phyloP scores from a whole-genome alignment of 805 yeast genomes.

The Wickerhamiella sergipiensis region DNA sequence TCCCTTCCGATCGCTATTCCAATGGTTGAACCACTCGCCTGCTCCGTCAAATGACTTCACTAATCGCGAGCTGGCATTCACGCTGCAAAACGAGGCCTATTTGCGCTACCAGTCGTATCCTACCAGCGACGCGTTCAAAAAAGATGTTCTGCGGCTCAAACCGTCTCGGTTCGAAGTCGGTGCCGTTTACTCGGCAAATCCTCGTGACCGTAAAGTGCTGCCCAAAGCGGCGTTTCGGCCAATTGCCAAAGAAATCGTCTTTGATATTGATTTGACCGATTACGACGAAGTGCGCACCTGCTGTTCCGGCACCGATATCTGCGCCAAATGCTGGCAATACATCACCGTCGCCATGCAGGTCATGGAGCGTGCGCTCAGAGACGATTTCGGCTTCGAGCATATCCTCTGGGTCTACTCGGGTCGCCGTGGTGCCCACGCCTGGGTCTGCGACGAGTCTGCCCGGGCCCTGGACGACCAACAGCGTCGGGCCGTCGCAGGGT shows the following conservation, averaged over 20 bases:
- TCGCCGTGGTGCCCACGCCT: constrained; percentile 97
- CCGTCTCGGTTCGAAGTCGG: constrained; percentile 95
- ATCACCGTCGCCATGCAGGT: constrained; percentile 72
- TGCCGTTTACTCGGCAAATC: constrained; percentile 77
- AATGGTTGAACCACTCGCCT: constrained; percentile 82
- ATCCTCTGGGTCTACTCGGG: constrained; percentile 95
- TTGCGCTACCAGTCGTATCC: constrained; percentile 74
- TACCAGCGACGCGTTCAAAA: constrained; percentile 56
- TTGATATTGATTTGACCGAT: constrained; percentile 96
- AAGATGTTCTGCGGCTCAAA: constrained; percentile 54
- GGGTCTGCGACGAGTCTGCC: constrained; percentile 86
- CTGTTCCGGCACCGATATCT: constrained; percentile 73
- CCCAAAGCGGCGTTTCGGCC: constrained; percentile 73
- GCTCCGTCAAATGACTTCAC: constrained; percentile 63
- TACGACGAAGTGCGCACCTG: constrained; percentile 91
- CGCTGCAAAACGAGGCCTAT: constrained; percentile 74
- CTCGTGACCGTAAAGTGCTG: constrained; percentile 67
- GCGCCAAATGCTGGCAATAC: constrained; percentile 86
- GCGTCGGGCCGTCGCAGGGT: constrained; percentile 70
- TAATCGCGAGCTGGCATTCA: constrained; percentile 88
- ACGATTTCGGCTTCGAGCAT: constrained; percentile 81
- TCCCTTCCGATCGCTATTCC: constrained; percentile 69
- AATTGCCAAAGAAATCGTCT: constrained; percentile 70
- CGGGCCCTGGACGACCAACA: constrained; percentile 55
- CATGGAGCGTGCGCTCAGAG: constrained; percentile 54